A percentile compares a stretch with the other conserved stretches of the same genome.
Evolutionary conservation across 1,284 basidiomycete species (phyloP).

Genomic region (Ganoderma resinaceum): DNA sequence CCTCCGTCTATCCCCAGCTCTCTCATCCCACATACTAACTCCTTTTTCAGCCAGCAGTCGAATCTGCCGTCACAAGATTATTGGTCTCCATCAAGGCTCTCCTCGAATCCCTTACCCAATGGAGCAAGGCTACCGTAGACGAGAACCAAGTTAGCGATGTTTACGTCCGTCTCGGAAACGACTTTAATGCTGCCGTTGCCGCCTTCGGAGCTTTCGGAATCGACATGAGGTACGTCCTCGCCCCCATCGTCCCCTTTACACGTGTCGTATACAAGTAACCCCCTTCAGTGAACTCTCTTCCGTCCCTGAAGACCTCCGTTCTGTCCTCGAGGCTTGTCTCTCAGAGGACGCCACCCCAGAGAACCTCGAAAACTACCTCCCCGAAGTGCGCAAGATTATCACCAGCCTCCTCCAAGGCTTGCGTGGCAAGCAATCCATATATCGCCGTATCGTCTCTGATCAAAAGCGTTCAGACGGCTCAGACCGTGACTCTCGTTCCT

Average conservation of each 20-base stretch:
- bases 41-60: conserved; percentile 70
- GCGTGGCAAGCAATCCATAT: conserved; percentile 88
- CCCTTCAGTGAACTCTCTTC: conserved; percentile 79
- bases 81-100: conserved; percentile 96
- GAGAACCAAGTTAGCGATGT: conserved; percentile 94
- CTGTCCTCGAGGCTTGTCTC: conserved; percentile 89
- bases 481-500: conserved; percentile 57
- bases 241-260: conserved; percentile 10
- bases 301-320: conserved; percentile 90
- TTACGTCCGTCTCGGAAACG: conserved; percentile 96
- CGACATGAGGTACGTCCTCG: conserved; percentile 76
- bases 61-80: conserved; percentile 92
- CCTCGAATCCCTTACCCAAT: conserved; percentile 89
- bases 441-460: conserved; percentile 71
- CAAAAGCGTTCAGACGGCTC: conserved; percentile 50
- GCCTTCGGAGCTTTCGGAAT: conserved; percentile 90
- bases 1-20: not conserved
- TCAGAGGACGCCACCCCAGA: conserved; percentile 89
- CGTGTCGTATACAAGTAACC: conserved; percentile 5
- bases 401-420: conserved; percentile 92
- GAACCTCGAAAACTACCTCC: conserved; percentile 90
- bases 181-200: conserved; percentile 93
- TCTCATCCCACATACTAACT: conserved; percentile 4
- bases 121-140: conserved; percentile 80
- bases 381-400: conserved; percentile 92